Percentiles rank a stretch among this genome's conserved stretches.
phyloP scores from a whole-genome alignment of 2,329 filamentous ascomycete species.

The Pyrenochaeta sp. region DNA sequence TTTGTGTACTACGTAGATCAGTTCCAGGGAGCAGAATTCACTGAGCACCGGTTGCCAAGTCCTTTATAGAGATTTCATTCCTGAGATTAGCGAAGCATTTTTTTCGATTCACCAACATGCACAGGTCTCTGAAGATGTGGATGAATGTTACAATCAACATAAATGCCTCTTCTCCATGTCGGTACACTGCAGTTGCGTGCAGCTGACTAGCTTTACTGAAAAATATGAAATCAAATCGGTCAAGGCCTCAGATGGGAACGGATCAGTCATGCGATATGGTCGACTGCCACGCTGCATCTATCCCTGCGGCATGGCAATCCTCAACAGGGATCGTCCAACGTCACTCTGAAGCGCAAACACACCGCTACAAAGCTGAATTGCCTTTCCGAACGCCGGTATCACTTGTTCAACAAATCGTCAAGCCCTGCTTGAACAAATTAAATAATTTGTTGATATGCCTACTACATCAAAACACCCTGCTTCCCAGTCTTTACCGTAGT shows the following conservation, averaged over 20 bases:
- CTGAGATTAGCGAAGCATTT: conserved; percentile 1
- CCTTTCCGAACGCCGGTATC: neutral
- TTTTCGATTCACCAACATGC: neutral
- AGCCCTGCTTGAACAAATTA: neutral
- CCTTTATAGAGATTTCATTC: neutral
- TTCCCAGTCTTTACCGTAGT: too few relatives aligned
- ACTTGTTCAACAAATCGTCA: neutral
- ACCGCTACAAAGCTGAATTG: neutral
- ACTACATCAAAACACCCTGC: neutral
- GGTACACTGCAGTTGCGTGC: neutral
- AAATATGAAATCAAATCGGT: neutral
- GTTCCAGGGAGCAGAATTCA: neutral
- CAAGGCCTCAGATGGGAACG: neutral
- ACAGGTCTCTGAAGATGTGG: conserved; percentile 3
- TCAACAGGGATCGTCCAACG: neutral
- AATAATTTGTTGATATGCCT: neutral
- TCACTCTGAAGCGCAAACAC: conserved; percentile 4
- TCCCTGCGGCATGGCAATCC: conserved; percentile 5
- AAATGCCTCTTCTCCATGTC: neutral
- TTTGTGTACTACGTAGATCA: neutral
- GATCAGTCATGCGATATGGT: conserved; percentile 19
- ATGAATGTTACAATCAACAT: conserved; percentile 3
- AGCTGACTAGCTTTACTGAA: neutral
- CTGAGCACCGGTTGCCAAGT: neutral
- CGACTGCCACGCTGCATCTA: conserved; percentile 16